Conservation (phyloP, 2,329 filamentous ascomycete species). For the Dactylonectria estremocensis region DNA sequence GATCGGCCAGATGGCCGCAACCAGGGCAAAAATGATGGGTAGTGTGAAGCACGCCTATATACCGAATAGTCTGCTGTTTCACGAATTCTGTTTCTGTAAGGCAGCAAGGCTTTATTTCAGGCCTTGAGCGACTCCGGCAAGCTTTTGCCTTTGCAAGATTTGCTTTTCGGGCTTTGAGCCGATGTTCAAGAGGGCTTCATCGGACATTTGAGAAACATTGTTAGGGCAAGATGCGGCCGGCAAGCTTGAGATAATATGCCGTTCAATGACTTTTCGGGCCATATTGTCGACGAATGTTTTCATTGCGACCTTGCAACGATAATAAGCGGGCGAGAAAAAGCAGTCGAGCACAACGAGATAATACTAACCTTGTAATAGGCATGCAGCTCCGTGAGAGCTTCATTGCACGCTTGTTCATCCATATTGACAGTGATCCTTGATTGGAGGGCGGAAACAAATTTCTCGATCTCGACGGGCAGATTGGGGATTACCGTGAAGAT, state of each 20-base stretch:
- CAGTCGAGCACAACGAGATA: no score
- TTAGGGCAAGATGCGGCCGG: neutral
- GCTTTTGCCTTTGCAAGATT: neutral
- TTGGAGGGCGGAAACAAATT: no score
- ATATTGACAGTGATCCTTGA: no score
- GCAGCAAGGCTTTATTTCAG: neutral
- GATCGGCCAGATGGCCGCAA: neutral
- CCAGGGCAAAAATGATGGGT: conserved; percentile 16
- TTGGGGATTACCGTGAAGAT: conserved; percentile 8
- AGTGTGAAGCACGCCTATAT: no score
- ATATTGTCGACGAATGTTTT: conserved; percentile 47
- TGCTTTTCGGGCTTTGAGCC: neutral
- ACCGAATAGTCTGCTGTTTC: no score
- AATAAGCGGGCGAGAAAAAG: no score
- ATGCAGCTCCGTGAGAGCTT: no score
- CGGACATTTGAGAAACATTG: neutral
- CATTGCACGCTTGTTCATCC: no score
- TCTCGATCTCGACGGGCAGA: no score
- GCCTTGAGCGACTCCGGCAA: neutral
- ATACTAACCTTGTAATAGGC: no score
- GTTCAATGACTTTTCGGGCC: conserved; percentile 41
- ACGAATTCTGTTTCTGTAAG: neutral
- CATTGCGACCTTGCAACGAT: conserved; percentile 28
- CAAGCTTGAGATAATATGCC: conserved; percentile 40
- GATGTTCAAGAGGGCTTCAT: neutral